Percentiles rank a stretch among this genome's conserved stretches.
phyloP scores from a whole-genome alignment of 106 monocot species.

The Agapanthus africanus region DNA sequence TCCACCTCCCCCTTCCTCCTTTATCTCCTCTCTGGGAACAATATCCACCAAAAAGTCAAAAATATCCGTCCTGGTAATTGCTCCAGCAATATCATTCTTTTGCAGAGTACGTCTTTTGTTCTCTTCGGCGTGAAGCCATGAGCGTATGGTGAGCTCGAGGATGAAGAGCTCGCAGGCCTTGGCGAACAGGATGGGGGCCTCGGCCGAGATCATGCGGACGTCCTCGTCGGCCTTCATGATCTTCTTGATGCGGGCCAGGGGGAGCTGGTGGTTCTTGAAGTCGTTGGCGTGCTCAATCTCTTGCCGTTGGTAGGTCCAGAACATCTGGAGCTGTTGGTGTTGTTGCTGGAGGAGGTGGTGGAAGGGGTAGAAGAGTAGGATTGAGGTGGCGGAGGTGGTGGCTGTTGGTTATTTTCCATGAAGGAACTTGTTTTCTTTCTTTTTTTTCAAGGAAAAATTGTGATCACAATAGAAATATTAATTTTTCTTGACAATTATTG shows the following conservation, averaged over 20 bases:
- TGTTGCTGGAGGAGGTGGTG: constrained; percentile 53
- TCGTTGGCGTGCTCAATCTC: constrained; percentile 62
- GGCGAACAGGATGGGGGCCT: constrained; percentile 74
- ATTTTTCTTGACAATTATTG: no score
- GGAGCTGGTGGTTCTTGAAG: constrained; percentile 88
- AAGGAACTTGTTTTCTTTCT: no score
- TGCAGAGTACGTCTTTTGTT: constrained; percentile 74
- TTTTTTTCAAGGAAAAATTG: no score
- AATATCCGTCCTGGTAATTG: constrained; percentile 59
- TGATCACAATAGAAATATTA: no score
- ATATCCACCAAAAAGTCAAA: constrained; percentile 61
- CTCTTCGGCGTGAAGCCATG: constrained; percentile 83
- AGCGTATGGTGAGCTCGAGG: constrained; percentile 80
- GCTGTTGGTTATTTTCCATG: not conserved
- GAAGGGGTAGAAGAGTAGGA: constrained; percentile 15
- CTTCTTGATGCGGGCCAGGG: constrained; percentile 72
- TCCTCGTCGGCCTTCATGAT: constrained; percentile 87
- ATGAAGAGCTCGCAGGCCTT: constrained; percentile 91
- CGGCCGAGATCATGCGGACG: constrained; percentile 71
- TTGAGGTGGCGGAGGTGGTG: not conserved
- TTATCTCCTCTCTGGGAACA: constrained; percentile 49
- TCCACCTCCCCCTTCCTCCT: constrained; percentile 13
- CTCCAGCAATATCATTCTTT: constrained; percentile 78
- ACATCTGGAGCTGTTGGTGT: constrained; percentile 80
- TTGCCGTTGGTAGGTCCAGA: constrained; percentile 79